Percentiles rank a stretch among this genome's conserved stretches.
phyloP scores from a whole-genome alignment of 2,329 filamentous ascomycete genomes.

The Tolypocladium guangdongense region DNA sequence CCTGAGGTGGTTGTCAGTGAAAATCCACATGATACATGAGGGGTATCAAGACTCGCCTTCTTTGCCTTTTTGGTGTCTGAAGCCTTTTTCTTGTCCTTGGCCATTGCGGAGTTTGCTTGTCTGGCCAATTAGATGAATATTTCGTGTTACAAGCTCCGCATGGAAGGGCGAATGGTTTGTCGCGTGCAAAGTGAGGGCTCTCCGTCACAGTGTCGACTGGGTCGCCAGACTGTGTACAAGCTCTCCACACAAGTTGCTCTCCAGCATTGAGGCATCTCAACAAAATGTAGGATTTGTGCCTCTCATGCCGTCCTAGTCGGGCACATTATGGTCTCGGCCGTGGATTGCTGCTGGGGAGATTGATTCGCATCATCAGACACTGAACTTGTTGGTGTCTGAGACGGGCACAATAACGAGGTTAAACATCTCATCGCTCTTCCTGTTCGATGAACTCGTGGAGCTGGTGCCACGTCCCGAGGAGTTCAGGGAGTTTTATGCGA shows the following conservation, averaged over 20 bases:
- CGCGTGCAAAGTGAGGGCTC: neutral
- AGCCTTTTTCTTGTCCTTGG: slow-evolving; percentile 41
- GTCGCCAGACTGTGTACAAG: neutral
- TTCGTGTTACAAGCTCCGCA: neutral
- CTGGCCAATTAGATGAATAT: neutral
- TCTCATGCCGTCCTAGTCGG: neutral
- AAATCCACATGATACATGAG: neutral
- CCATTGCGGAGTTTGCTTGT: slow-evolving; percentile 23
- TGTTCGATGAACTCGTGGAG: no score
- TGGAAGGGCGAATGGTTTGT: neutral
- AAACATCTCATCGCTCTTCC: no score
- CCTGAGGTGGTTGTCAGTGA: slow-evolving; percentile 16
- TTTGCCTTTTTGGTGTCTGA: slow-evolving; percentile 40
- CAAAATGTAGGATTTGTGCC: neutral
- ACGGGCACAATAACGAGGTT: no score
- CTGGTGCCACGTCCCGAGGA: no score
- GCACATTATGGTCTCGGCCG: neutral
- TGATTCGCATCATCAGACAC: no score
- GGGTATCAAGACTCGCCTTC: slow-evolving; percentile 21
- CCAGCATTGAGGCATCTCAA: neutral
- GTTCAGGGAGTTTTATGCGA: no score
- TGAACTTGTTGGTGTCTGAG: no score
- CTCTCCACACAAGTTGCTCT: neutral
- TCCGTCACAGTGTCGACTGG: neutral
- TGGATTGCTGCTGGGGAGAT: neutral